phyloP scores from a whole-genome alignment of 768 basidiomycete genomes.

The Tephrocybe sp. region DNA sequence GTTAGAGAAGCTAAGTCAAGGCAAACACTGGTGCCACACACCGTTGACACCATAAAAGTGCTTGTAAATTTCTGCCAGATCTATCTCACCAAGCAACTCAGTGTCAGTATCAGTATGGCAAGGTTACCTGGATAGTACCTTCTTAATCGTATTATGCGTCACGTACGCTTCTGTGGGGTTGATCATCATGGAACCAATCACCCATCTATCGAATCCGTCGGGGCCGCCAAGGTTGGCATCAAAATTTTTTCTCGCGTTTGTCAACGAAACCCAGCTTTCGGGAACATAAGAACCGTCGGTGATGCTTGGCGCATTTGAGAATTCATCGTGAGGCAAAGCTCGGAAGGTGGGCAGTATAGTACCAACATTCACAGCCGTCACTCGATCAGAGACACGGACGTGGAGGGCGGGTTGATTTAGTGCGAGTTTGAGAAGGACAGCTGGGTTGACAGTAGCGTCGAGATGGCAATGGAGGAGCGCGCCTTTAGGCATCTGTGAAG shows the following conservation, averaged over 20 bases:
- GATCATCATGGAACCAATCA: constrained; percentile 59
- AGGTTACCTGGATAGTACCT: constrained; percentile 42
- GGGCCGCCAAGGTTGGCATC: constrained; percentile 52
- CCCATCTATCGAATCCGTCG: constrained; percentile 70
- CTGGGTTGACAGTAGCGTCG: constrained; percentile 67
- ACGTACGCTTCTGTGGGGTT: constrained; percentile 71
- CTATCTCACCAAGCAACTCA: constrained; percentile 31
- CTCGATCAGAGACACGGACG: constrained; percentile 42
- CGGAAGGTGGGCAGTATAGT: constrained; percentile 52
- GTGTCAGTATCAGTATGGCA: neutral
- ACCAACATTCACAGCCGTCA: constrained; percentile 42
- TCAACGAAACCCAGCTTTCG: constrained; percentile 54
- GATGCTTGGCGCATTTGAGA: constrained; percentile 32
- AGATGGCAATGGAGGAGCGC: constrained; percentile 73
- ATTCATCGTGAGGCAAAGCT: constrained; percentile 39
- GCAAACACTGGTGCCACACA: constrained; percentile 25
- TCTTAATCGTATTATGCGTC: constrained; percentile 68
- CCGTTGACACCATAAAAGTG: constrained; percentile 50
- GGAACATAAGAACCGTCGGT: constrained; percentile 44
- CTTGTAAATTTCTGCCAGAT: constrained; percentile 76
- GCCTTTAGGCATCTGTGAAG: constrained; percentile 77
- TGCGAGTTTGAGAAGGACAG: constrained; percentile 52
- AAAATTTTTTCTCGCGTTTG: constrained; percentile 54
- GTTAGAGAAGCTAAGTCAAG: neutral
- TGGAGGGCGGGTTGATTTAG: constrained; percentile 60